These are phyloP conservation scores for Alternaria hordeiaustralica DNA, from an alignment of 2,329 filamentous ascomycete genomes.

Conservation along the genomic window DNA sequence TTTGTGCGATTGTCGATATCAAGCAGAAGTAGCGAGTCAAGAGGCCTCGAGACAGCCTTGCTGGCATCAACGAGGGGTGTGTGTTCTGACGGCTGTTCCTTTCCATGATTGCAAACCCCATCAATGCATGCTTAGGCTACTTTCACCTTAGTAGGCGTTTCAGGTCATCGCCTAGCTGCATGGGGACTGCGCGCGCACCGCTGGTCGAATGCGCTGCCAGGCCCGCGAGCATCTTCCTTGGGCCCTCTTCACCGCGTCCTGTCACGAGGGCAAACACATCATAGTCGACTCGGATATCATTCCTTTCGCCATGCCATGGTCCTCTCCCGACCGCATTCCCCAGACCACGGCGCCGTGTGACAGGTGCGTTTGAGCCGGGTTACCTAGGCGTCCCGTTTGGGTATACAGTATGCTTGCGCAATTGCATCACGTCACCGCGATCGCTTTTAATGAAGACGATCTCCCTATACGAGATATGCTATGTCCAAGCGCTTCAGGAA, in stretches of 20 bases:
- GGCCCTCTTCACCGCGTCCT: slow-evolving; percentile 6
- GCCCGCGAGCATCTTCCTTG: slow-evolving; percentile 12
- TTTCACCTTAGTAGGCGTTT: slow-evolving; percentile 28
- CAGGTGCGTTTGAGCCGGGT: slow-evolving; percentile 11
- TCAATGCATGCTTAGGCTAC: slow-evolving; percentile 22
- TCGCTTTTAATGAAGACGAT: slow-evolving; percentile 4
- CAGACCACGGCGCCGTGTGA: background rate
- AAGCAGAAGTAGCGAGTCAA: background rate
- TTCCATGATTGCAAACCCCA: slow-evolving; percentile 17
- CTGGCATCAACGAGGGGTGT: slow-evolving; percentile 22
- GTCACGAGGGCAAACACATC: slow-evolving; percentile 9
- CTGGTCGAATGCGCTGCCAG: background rate
- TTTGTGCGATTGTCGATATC: background rate
- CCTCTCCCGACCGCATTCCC: background rate
- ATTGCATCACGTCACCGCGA: slow-evolving; percentile 2
- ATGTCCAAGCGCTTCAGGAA: slow-evolving; percentile 27
- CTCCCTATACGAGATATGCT: slow-evolving; percentile 14
- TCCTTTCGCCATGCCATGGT: background rate
- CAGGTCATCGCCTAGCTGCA: slow-evolving; percentile 12
- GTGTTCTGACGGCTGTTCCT: slow-evolving; percentile 24
- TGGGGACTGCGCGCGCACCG: background rate
- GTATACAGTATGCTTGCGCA: slow-evolving; percentile 10
- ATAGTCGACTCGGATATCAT: background rate
- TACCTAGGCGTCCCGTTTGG: slow-evolving; percentile 4
- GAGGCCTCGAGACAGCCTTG: slow-evolving; percentile 13